Percentiles rank a stretch among this genome's conserved stretches.
phyloP scores from a whole-genome alignment of 176 grass and related monocot species.

The Elaeis guineensis region DNA sequence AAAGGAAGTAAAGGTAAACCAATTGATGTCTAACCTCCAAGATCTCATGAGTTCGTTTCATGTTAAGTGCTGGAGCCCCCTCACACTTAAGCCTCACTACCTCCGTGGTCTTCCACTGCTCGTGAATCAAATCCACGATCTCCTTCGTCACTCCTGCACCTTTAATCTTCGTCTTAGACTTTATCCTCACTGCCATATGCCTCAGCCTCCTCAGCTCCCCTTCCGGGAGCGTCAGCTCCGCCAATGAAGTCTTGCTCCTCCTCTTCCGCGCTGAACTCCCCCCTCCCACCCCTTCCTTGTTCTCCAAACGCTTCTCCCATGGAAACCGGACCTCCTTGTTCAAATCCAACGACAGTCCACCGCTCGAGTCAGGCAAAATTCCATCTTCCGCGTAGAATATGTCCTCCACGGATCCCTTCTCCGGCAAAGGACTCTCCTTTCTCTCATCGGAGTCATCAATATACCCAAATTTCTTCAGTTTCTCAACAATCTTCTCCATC shows the following conservation, averaged over 20 bases:
- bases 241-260: conserved; percentile 53
- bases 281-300: conserved; percentile 4
- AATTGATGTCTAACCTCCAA: conserved; percentile 44
- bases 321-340: conserved; percentile 67
- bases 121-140: conserved; percentile 64
- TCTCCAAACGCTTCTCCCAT: conserved; percentile 51
- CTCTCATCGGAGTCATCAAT: conserved; percentile 25
- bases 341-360: conserved; percentile 37
- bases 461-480: conserved; percentile 66
- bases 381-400: conserved; percentile 74
- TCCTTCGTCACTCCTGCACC: conserved; percentile 72
- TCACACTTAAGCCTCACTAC: conserved; percentile 79
- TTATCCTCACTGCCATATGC: conserved; percentile 63
- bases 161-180: conserved; percentile 67
- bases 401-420: conserved; percentile 72
- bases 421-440: conserved; percentile 33
- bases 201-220: conserved; percentile 65
- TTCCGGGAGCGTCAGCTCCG: conserved; percentile 74
- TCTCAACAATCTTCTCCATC: conserved; percentile 72
- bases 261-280: conserved; percentile 16
- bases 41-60: conserved; percentile 86
- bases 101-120: conserved; percentile 81
- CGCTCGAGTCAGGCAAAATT: conserved; percentile 53
- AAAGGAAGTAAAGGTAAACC: neutral
- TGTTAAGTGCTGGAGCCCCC: conserved; percentile 78